Evolutionary conservation across 2,329 filamentous ascomycete genomes (phyloP), one percentile per base, ranked within the genome.

Genomic region (Knufia fluminis): DNA sequence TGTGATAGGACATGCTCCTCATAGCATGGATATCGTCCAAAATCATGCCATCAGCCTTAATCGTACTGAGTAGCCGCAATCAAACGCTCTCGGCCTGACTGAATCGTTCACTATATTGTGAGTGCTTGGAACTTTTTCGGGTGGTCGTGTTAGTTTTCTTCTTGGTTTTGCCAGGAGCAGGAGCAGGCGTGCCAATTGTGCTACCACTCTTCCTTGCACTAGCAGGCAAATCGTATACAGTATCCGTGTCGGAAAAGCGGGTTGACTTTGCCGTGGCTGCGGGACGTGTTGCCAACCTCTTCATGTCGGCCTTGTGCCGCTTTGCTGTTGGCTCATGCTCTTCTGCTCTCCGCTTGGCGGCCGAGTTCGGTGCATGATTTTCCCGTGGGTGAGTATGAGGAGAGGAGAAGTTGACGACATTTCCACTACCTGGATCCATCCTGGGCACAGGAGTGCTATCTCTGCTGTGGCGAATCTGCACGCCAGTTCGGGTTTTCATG

Each of bases 131-230:
- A 35, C 32, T 22, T 24, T 23, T 32, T 24, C 32, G 17, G 39
- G 12, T 6, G 12, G 36, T 20, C 48, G 48, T 16, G 47, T 42
- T 24, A 41, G 40, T 38, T 33, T n/a, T 47, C 48, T 42, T 42
- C 51, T 44, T 32, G 41, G 16, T 42, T 17, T 49, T 53, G 7
- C 48, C 52, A 3, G 53, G 53, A 7, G 50, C 52, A 9, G 54
- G 50, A n/a, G 56, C 54, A 39, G 51, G 49, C 2, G 50, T 58
- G 4, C 52, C 52, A 14, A 53, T 44, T 14, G 53, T 36, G 32
- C 45, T 54, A 23, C 50, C 48, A 28, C 36, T 46, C 32, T 49
- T 53, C 2, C 46, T 32, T 22, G 42, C 49, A 22, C 35, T 48
- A 16, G 24, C 24, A 4, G 44, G 20, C 17, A 46, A 17, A 17